These are phyloP conservation scores for Coix lacrymajobi DNA, from an alignment of 176 grass and related monocot species.

Conservation along the genomic window DNA sequence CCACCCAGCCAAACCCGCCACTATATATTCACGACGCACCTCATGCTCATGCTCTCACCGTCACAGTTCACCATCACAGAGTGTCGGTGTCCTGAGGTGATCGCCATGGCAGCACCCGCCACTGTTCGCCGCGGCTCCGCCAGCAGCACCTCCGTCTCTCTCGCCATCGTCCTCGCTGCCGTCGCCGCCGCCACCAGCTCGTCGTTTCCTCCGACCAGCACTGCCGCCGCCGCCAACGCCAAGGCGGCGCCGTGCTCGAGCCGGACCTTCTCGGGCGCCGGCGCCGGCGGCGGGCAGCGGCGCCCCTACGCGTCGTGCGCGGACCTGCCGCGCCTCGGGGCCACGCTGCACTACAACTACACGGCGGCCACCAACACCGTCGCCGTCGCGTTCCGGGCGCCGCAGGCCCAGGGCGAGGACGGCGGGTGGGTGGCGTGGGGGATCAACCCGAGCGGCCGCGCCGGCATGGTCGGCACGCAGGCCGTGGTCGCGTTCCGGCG, in stretches of 20 bases:
- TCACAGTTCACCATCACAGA: background rate
- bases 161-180: background rate
- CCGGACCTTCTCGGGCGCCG: slow-evolving; percentile 65
- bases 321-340: slow-evolving; percentile 56
- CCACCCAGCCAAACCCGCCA: background rate
- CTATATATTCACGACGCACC: background rate
- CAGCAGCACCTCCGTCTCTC: background rate
- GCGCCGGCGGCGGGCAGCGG: background rate
- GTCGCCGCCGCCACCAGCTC: background rate
- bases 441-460: slow-evolving; percentile 54
- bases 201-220: background rate
- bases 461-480: slow-evolving; percentile 72
- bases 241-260: slow-evolving; percentile 34
- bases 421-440: slow-evolving; percentile 84
- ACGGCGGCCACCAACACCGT: slow-evolving; percentile 24
- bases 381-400: slow-evolving; percentile 71
- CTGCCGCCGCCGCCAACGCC: too few relatives aligned
- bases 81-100: background rate
- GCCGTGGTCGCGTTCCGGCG: slow-evolving; percentile 60
- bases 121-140: background rate
- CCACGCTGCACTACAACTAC: slow-evolving; percentile 84
- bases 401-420: slow-evolving; percentile 17
- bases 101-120: slow-evolving; percentile 11
- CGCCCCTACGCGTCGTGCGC: slow-evolving; percentile 54
- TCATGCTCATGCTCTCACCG: background rate